Percentiles rank a stretch among this genome's conserved stretches.
Conservation (phyloP, 208 protist species). For the Trichomonas vaginalis region DNA sequence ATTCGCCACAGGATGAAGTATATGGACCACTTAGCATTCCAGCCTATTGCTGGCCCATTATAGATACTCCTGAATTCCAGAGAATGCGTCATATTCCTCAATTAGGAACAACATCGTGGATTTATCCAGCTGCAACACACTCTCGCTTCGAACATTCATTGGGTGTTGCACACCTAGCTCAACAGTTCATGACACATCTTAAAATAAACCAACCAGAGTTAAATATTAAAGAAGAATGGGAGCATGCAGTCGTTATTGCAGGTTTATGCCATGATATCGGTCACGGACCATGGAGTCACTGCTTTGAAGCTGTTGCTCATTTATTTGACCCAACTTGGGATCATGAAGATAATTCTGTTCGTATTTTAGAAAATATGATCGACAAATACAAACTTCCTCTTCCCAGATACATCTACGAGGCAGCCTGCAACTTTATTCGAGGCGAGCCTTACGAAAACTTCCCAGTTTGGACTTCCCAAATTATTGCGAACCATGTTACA, state of each 20-base stretch:
- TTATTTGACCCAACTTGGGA: background rate
- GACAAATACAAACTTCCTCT: background rate
- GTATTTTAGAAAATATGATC: background rate
- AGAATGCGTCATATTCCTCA: slow-evolving; percentile 30
- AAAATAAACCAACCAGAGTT: slow-evolving; percentile 12
- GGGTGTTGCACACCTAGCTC: slow-evolving; percentile 31
- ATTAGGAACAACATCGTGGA: slow-evolving; percentile 21
- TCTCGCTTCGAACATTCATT: slow-evolving; percentile 39
- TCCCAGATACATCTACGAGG: background rate
- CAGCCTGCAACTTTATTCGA: background rate
- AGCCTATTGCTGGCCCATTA: slow-evolving; percentile 13
- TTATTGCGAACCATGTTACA: background rate
- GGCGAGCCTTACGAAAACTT: background rate
- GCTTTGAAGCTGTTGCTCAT: slow-evolving; percentile 27
- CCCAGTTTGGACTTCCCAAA: background rate
- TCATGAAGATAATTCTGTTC: background rate
- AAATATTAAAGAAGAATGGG: background rate
- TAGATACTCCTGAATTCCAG: slow-evolving; percentile 37
- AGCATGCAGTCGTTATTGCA: slow-evolving; percentile 24
- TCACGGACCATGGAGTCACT: slow-evolving; percentile 36
- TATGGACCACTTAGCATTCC: background rate
- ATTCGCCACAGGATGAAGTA: background rate
- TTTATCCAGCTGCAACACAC: slow-evolving; percentile 37
- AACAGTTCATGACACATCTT: background rate
- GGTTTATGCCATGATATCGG: slow-evolving; percentile 36